Evolutionary conservation across 768 basidiomycete species (phyloP), one percentile per base, ranked within the genome.

Genomic region (Rhizopogon rudus): DNA sequence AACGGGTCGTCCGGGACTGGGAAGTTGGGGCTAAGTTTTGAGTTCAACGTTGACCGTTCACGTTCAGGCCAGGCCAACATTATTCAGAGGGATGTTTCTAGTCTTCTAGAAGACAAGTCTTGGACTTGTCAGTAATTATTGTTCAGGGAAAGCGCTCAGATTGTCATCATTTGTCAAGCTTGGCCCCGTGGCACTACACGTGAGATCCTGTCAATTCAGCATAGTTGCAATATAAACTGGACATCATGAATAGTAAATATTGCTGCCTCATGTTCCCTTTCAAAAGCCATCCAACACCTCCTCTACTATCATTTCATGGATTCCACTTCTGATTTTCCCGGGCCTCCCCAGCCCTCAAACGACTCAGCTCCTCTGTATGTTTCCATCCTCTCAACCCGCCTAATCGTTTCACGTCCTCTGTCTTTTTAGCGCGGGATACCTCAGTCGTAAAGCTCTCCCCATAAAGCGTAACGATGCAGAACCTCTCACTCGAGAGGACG

Each of bases 401-500:
- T 44, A 54, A 31, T 60, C 7, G 33, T 37, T 59, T 53, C 65
- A 56, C 20, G 39, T 5, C 37, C 14, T 45, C 53, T 51, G n/a
- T 61, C 48, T 50, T 50, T 45, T 57, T 52, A 81, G 80, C 60
- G 78, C 79, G 57, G 81, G 81, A 41, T 82, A 84, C 66, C 78
- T 84, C 63, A 84, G 78, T 66, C 79, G 81, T 61, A 68, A 70
- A 61, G 84, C 85, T 37, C 75, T 89, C 55, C 87, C 88, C 51
- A 91, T 91, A 71, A 91, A 91, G 73, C 83, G 86, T 62, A 81
- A 80, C 63, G 90, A 93, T 66, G 91, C 88, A 12, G 89, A 91
- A 63, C 87, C 89, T 52, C 77, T 94, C 59, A 86, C 86, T 22
- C 83, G 91, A 43, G 82, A 86, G 67, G 92, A 93, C 70, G 82